Conservation (phyloP, 345 rosid genomes). For the Camelina sativa region DNA sequence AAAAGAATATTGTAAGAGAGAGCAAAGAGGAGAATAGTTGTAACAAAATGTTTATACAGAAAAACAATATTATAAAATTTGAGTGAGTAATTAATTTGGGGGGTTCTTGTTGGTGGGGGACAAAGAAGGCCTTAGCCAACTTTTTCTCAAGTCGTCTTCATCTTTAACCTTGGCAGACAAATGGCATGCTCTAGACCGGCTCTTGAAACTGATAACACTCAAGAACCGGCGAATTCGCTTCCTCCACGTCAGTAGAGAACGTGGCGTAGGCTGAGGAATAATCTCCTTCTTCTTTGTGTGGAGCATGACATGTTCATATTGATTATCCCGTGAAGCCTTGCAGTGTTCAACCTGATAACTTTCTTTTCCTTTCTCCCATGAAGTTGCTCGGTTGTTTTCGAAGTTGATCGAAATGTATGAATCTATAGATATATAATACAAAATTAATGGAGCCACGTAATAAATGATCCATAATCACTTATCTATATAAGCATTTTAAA, state of each 20-base stretch:
- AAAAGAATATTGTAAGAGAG: background rate
- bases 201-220: conserved; percentile 65
- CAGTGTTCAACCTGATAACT: conserved; percentile 3
- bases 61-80: background rate
- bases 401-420: conserved; percentile 41
- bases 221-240: conserved; percentile 70
- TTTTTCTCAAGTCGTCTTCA: conserved; percentile 28
- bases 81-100: background rate
- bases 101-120: conserved; percentile 12
- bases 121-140: conserved; percentile 12
- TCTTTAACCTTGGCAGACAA: conserved; percentile 41
- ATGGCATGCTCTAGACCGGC: conserved; percentile 60
- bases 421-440: conserved; percentile 19
- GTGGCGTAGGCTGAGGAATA: conserved; percentile 46
- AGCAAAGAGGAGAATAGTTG: background rate
- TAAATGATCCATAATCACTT: conserved; percentile 53
- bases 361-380: conserved; percentile 30
- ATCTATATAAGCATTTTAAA: conserved; percentile 43
- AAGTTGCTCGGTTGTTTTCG: conserved; percentile 30
- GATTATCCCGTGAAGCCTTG: conserved; percentile 30
- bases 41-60: conserved; percentile 4
- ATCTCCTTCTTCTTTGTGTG: conserved; percentile 25
- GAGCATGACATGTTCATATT: conserved; percentile 3
- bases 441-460: background rate
- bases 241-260: conserved; percentile 71